phyloP scores from a whole-genome alignment of 495 filamentous ascomycete species.

The Amorphotheca resinae region DNA sequence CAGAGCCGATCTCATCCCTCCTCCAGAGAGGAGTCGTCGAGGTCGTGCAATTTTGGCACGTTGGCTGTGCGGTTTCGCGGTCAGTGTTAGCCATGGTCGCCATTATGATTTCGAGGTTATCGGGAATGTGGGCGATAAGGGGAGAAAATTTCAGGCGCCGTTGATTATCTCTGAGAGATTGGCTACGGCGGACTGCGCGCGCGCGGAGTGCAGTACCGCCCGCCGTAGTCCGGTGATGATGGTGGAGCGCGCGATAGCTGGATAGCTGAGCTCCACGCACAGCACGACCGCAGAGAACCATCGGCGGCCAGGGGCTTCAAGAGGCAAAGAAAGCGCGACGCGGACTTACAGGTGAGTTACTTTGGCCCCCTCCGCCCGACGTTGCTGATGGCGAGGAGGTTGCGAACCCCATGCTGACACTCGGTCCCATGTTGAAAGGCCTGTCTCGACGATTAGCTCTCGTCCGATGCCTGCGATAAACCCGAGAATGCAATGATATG shows the following conservation, averaged over 20 bases:
- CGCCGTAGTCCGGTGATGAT: neutral
- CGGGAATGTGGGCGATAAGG: constrained; percentile 29
- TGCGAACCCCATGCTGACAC: constrained; percentile 9
- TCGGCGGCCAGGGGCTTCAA: too few species aligned
- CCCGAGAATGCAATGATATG: too few species aligned
- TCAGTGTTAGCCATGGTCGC: constrained; percentile 41
- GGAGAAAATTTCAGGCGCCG: constrained; percentile 29
- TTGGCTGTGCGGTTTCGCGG: constrained; percentile 63
- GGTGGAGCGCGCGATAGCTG: neutral
- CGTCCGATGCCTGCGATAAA: too few species aligned
- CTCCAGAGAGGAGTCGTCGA: constrained; percentile 95
- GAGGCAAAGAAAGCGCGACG: constrained; percentile 2
- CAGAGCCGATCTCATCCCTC: constrained; percentile 85
- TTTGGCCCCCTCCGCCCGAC: constrained; percentile 52
- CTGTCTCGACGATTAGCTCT: constrained; percentile 12
- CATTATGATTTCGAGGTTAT: constrained; percentile 37
- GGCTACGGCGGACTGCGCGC: neutral
- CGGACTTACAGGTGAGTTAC: constrained; percentile 51
- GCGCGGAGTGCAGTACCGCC: neutral
- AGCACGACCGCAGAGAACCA: too few species aligned
- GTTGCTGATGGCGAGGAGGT: constrained; percentile 50
- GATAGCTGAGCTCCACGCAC: too few species aligned
- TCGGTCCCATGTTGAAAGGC: constrained; percentile 15
- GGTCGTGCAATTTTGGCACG: constrained; percentile 93
- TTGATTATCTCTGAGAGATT: constrained; percentile 10